Base-by-base conservation (phyloP, 2,329 filamentous ascomycete species). In the Trichoderma arundinaceum region DNA sequence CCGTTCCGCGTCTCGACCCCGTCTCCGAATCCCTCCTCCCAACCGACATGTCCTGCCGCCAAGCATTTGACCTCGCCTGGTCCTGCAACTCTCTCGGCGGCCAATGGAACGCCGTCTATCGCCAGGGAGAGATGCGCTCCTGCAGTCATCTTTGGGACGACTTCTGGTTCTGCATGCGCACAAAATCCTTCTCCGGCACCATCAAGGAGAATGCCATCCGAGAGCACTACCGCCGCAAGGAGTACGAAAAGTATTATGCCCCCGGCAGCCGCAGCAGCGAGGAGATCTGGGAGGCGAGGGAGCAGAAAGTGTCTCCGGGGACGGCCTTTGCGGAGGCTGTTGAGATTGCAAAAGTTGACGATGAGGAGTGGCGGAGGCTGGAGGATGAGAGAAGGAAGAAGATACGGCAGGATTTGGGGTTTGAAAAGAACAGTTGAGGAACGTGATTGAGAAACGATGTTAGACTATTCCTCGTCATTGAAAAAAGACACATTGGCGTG, bases 81-180 rank as follows among this genome's bases (percentile, higher is more conserved):
- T 92, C 94, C 83, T 99, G 95, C 84, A 92, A 95, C 76, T 92
- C 90, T 0, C 83, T 97, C 8, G 94, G 92, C 61, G 93, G 94
- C 0, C 94, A 98, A 77, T 97, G 94, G 83, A 93, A 91, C 73
- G 88, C 92, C 73, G 86, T 98, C 43, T 99, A 98, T 83, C 90
- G 95, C 44, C 90, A 92, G 75, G 95, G 95, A 68, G 81, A 83
- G 48, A 81, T 96, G 73, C 87, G 90, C 51, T 84, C 86, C 3
- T 99, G 95, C 83, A 87, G 83, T 68, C 90, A 96, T 70, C 89
- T 93, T 69, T 97, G 94, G 93, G 86, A 90, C 68, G 92, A 97
- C 77, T 98, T 97, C 79, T 96, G 94, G 91, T 94, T 97, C 80
- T 99, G 95, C 83, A 97, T 98, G 94, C 89, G 92, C 69, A 89